Base-by-base conservation (phyloP, 345 rosid species). In the Punica granatum region DNA sequence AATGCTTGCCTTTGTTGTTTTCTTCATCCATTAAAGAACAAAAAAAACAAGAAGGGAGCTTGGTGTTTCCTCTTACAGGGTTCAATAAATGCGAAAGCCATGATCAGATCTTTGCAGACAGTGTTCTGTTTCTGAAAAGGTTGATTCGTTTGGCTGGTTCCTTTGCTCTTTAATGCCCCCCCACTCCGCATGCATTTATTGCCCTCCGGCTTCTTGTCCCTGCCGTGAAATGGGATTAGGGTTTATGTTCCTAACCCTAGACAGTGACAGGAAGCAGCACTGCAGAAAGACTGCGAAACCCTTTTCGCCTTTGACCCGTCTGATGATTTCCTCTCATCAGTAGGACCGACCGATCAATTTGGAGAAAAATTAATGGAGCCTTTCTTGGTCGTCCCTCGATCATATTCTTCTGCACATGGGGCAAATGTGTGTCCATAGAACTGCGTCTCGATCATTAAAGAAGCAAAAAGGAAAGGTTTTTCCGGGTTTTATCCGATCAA, bases 11-110 rank as follows among this genome's bases (percentile, higher is more conserved):
- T 62, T 46, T 36, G 35, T 25, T 36, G 16, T 49, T 37, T 36
- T 73, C 69, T 60, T 74, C 74, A 80, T 34, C 14, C 9, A 16
- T 23, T 0, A 42, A 63, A 37, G 9, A 25, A 37, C 15, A 36
- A 36, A 21, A 8, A 23, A 26, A 42, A 28, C 12, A 39, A 39
- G 18, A 78, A 64, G 71, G 63, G 70, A 64, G 28, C 64, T 68
- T 74, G 71, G 49, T 13, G 37, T 28, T 60, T 63, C 41, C 39
- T 58, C 63, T 46, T 63, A 11, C 67, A 53, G 63, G 49, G 66
- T 76, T 74, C 80, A 88, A 81, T 90, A 60, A 90, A 90, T 86
- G 92, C 72, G 41, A 75, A 53, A 75, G 70, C 69, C 46, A 75
- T 69, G 67, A 68, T 56, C 79, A 76, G 89, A 83, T 85, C 88